Evolutionary conservation across 176 grass and related monocot species (phyloP).

Genomic region (Sorghum bicolor): DNA sequence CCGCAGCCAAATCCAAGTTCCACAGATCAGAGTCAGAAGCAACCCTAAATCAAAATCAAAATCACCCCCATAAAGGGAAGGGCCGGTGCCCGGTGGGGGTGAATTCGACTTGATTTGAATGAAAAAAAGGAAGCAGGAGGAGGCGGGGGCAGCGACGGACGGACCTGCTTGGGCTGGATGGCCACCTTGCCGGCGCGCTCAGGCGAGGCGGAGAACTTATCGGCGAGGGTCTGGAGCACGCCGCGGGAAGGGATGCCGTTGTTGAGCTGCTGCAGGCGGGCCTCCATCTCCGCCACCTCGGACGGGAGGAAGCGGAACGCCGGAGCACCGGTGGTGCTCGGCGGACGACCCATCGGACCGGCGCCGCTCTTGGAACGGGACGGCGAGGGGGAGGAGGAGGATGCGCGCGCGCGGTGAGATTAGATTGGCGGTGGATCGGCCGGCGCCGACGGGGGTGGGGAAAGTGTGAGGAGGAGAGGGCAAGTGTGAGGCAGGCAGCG

Average conservation of each 20-base stretch:
- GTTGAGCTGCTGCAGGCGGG: slow-evolving; percentile 68
- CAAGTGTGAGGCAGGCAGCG: not conserved
- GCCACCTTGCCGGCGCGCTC: slow-evolving; percentile 64
- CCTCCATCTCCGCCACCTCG: slow-evolving; percentile 93
- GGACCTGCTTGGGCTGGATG: slow-evolving; percentile 91
- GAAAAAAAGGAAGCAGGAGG: not conserved
- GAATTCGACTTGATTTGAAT: not conserved
- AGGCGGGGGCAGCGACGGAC: not conserved
- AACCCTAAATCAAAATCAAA: not conserved
- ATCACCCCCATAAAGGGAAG: not conserved
- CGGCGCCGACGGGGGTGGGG: not conserved
- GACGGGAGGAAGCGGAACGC: slow-evolving; percentile 82
- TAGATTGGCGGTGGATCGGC: not conserved
- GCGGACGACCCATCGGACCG: slow-evolving; percentile 67
- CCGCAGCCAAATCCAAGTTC: not conserved
- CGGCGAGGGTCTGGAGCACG: slow-evolving; percentile 62
- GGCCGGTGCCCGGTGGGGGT: not conserved
- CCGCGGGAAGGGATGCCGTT: slow-evolving; percentile 63
- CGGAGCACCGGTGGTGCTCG: slow-evolving; percentile 49
- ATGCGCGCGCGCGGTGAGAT: no score
- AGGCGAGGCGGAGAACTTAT: slow-evolving; percentile 79
- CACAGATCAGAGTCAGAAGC: not conserved
- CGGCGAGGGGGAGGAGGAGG: not conserved
- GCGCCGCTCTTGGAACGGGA: not conserved
- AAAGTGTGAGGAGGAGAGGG: not conserved